Evolutionary conservation across 495 filamentous ascomycete genomes (phyloP), one percentile per base, ranked within the genome.

Genomic region (Tuber brumale): DNA sequence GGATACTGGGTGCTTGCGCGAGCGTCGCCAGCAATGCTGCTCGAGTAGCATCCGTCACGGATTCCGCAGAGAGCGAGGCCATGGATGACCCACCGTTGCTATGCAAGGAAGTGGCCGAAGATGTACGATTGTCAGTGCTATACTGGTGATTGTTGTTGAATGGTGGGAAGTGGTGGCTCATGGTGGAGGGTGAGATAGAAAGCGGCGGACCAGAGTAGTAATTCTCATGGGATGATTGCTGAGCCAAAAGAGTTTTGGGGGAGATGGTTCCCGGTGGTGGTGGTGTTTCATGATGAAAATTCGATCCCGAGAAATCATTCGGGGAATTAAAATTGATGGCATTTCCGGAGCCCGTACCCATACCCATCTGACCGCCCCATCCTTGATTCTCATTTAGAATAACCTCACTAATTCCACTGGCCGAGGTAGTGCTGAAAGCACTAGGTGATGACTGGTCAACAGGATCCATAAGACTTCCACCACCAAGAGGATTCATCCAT

Each of bases 401-500:
- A 75, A 94, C 89, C 82, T 98, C 95, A 84, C 93, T 97, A 81
- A 96, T 92, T 21, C 92, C 93, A 84, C 92, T 95, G 79, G 95
- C 94, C 81, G 94, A 97, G 42, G 91, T 92, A 27, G 92, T 95
- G 84, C 94, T 97, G 81, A 97, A 94, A 37, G 92, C 95, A 14
- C 94, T 97, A 12, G 95, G 95, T 9, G 96, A 98, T 18, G 95
- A 97, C 61, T 92, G 93, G 78, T 97, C 95, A 72, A 97, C 84
- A 72, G 83, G 85, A 74, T 79, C 88, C 89, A 75, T 89, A 87
- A 84, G 94, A 90, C 37, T 90, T 66, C 89, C 87, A 95, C 89
- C 41, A 95, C 94, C 83, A 94, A 94, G 43, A 90, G 80, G 90
- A 72, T 90, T 90, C 85, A 96, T 89, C 95, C 95, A 98, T 77